Conservation (phyloP, 768 basidiomycete species). For the Mycena albidolilacea region DNA sequence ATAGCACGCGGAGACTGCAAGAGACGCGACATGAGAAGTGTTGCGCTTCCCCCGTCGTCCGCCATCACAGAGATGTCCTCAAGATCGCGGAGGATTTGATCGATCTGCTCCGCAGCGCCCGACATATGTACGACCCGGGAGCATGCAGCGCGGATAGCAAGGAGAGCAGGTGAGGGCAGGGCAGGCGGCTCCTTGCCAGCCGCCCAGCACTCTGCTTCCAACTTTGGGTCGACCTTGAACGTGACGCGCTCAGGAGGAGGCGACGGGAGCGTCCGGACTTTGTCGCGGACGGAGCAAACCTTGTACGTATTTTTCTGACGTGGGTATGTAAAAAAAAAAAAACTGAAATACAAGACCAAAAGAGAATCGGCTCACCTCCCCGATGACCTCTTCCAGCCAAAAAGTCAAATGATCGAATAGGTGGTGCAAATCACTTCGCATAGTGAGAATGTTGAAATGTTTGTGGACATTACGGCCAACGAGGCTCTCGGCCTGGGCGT, state of each 20-base stretch:
- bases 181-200: slow-evolving; percentile 12
- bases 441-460: slow-evolving; percentile 14
- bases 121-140: slow-evolving; percentile 43
- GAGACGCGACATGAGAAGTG: slow-evolving; percentile 26
- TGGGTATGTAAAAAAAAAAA: background rate
- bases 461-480: slow-evolving; percentile 17
- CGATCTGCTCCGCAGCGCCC: slow-evolving; percentile 41
- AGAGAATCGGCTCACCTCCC: slow-evolving; percentile 8
- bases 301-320: slow-evolving; percentile 18
- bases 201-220: slow-evolving; percentile 20
- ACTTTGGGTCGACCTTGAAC: slow-evolving; percentile 32
- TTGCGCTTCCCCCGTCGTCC: slow-evolving; percentile 34
- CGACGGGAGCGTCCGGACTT: background rate
- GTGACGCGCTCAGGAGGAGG: slow-evolving; percentile 21
- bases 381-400: slow-evolving; percentile 27
- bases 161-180: slow-evolving; percentile 37
- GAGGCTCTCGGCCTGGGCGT: slow-evolving; percentile 8
- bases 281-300: background rate
- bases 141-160: slow-evolving; percentile 45
- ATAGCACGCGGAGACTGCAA: background rate
- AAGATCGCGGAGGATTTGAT: slow-evolving; percentile 37
- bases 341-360: background rate
- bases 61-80: slow-evolving; percentile 39
- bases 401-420: slow-evolving; percentile 11
- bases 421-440: background rate